phyloP scores from a whole-genome alignment of 495 filamentous ascomycete genomes.

The Penicillium angulare region DNA sequence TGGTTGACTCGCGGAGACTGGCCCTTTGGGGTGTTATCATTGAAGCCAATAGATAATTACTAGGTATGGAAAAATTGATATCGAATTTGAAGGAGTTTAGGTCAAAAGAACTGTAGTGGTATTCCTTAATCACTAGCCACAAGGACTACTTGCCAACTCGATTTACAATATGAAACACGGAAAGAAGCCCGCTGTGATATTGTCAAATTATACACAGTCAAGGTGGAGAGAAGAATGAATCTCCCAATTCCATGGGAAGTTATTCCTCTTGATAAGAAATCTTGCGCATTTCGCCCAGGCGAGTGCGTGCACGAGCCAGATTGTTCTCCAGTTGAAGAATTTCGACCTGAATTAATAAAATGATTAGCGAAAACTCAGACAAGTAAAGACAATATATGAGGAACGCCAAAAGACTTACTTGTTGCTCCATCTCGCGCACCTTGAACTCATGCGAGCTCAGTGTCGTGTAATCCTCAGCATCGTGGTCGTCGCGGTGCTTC shows the following conservation, averaged over 20 bases:
- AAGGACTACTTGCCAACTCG: neutral
- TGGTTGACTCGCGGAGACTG: too few species aligned
- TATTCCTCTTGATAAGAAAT: slow-evolving; percentile 90
- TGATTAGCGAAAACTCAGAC: neutral
- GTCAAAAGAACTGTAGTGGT: neutral
- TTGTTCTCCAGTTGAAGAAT: slow-evolving; percentile 93
- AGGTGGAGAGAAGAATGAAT: neutral
- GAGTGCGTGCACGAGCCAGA: slow-evolving; percentile 73
- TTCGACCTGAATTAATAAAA: slow-evolving; percentile 69
- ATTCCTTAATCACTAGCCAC: neutral
- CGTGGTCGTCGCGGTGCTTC: slow-evolving; percentile 72
- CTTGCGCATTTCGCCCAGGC: slow-evolving; percentile 98
- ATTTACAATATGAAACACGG: neutral
- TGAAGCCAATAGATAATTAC: too few species aligned
- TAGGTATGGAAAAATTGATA: neutral
- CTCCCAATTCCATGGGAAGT: neutral
- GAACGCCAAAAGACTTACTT: slow-evolving; percentile 60
- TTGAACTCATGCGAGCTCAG: slow-evolving; percentile 95
- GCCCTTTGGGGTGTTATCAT: too few species aligned
- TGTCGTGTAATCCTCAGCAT: slow-evolving; percentile 79
- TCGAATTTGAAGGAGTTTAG: neutral
- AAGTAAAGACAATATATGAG: slow-evolving; percentile 7
- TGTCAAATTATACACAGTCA: slow-evolving; percentile 3
- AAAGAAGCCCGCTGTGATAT: too few species aligned
- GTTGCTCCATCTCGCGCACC: slow-evolving; percentile 98